Conservation (phyloP, 305 asterid genomes). For the Andrographis paniculata region DNA sequence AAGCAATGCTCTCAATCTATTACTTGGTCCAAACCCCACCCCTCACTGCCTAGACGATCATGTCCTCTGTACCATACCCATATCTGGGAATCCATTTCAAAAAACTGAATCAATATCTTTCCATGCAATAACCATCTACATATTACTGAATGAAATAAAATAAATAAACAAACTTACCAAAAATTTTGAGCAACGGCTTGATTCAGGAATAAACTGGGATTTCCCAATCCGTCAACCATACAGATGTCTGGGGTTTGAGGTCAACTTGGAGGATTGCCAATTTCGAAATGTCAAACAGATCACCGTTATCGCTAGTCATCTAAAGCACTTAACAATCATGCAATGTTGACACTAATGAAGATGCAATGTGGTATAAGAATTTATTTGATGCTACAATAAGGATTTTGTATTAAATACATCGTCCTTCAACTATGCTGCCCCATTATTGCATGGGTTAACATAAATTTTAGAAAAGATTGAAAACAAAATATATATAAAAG, state of each 20-base stretch:
- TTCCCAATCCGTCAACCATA: too few species aligned
- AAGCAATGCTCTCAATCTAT: constrained; percentile 18
- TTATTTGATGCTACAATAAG: constrained; percentile 10
- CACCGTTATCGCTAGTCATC: constrained; percentile 13
- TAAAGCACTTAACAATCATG: constrained; percentile 16
- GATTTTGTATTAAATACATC: constrained; percentile 12
- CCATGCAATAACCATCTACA: too few species aligned
- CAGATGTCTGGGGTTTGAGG: too few species aligned
- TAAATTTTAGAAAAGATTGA: too few species aligned
- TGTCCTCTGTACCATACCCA: constrained; percentile 3
- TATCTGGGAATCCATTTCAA: constrained; percentile 9
- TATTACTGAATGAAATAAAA: too few species aligned
- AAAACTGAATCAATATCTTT: too few species aligned
- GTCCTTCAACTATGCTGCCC: constrained; percentile 19
- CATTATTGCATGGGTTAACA: constrained; percentile 16
- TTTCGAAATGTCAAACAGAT: constrained; percentile 2
- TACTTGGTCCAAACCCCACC: neutral
- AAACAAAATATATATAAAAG: too few species aligned
- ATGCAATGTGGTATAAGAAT: constrained; percentile 11
- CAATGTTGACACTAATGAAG: constrained; percentile 12
- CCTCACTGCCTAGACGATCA: neutral
- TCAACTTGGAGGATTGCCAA: constrained; percentile 18
- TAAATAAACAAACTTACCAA: too few species aligned
- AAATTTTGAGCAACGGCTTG: too few species aligned
- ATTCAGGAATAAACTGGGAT: too few species aligned